Base-by-base conservation (phyloP, 2,329 filamentous ascomycete species). In the Pestalotiopsis sp. region DNA sequence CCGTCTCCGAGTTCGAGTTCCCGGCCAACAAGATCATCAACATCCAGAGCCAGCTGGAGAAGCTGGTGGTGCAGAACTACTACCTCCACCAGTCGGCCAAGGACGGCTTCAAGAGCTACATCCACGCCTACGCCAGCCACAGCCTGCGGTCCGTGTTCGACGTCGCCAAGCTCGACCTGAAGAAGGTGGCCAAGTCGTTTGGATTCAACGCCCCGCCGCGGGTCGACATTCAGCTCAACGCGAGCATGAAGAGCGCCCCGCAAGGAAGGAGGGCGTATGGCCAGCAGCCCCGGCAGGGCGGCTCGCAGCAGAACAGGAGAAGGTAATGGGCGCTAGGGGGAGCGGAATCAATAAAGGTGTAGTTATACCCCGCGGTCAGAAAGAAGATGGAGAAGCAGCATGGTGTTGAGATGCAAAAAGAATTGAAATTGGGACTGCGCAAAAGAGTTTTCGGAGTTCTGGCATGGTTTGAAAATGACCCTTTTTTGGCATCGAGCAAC, bases 81-180 rank as follows among this genome's bases (percentile, higher is more conserved):
- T 98, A 98, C 81, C 87, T 99, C 85, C 74, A 59, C 38, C 58
- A 66, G 41, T 68, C 69, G 25, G 90, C 90, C 70, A 92, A 91
- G 82, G 90, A 91, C 71, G 90, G 93, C 4, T 97, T 96, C 84
- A 89, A 93, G 70, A 93, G 93, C 23, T 99, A 99, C 80, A 87
- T 99, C 27, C 94, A 98, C 80, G 95, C 96, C 0, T 99, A 99
- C 78, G 94, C 95, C 25, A 94, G 91, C 69, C 96, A 95, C 82
- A 91, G 89, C 73, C 84, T 96, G 69, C 89, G 93, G 36, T 92
- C 90, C n/a, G 91, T 97, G 49, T 97, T 95, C 78, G 92, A 95
- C 79, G 90, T 97, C 66, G 86, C 93, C 79, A 93, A 93, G 78
- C 84, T 96, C 13, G 93, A 97, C 78, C 84, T 97, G 20, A 89